These are phyloP conservation scores for Tolypocladium album DNA, from an alignment of 2,329 filamentous ascomycete genomes.

Conservation along the genomic window DNA sequence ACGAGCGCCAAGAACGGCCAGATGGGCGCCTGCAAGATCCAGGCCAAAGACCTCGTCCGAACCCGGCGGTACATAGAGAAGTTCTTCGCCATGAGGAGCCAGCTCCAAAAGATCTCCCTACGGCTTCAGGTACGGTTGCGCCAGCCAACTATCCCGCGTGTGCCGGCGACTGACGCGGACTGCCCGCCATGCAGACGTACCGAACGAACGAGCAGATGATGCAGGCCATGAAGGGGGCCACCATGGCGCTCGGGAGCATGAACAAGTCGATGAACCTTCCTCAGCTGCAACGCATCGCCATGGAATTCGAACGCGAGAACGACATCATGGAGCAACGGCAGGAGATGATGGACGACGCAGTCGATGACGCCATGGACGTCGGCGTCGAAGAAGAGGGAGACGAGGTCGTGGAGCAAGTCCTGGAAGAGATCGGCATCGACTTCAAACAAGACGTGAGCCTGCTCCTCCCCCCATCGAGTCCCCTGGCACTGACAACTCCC, in stretches of 20 bases:
- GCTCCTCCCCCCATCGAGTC: not conserved
- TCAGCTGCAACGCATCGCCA: slow-evolving; percentile 87
- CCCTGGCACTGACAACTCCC: not conserved
- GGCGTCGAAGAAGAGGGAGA: slow-evolving; percentile 90
- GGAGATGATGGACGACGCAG: slow-evolving; percentile 99
- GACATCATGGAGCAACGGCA: slow-evolving; percentile 98
- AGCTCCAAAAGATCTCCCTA: slow-evolving; percentile 89
- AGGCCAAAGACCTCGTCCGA: slow-evolving; percentile 91
- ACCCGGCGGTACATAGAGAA: slow-evolving; percentile 94
- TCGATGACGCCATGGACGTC: slow-evolving; percentile 90
- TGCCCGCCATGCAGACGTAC: slow-evolving; percentile 55
- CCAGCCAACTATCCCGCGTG: no score
- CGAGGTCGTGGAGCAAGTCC: slow-evolving; percentile 89
- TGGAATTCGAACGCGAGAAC: slow-evolving; percentile 98
- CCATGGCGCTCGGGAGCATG: slow-evolving; percentile 87
- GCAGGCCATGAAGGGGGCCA: slow-evolving; percentile 98
- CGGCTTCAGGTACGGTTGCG: slow-evolving; percentile 65
- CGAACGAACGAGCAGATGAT: slow-evolving; percentile 99
- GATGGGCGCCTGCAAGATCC: slow-evolving; percentile 97
- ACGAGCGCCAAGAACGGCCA: slow-evolving; percentile 97
- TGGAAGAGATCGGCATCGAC: slow-evolving; percentile 95
- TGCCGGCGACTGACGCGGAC: slow-evolving; percentile 4
- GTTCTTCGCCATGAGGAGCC: slow-evolving; percentile 96
- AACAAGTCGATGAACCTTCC: slow-evolving; percentile 97
- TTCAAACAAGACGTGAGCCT: slow-evolving; percentile 70